Evolutionary conservation across 2,329 filamentous ascomycete species (phyloP), one percentile per base, ranked within the genome.

Genomic region (Ophiostoma pallidulum): DNA sequence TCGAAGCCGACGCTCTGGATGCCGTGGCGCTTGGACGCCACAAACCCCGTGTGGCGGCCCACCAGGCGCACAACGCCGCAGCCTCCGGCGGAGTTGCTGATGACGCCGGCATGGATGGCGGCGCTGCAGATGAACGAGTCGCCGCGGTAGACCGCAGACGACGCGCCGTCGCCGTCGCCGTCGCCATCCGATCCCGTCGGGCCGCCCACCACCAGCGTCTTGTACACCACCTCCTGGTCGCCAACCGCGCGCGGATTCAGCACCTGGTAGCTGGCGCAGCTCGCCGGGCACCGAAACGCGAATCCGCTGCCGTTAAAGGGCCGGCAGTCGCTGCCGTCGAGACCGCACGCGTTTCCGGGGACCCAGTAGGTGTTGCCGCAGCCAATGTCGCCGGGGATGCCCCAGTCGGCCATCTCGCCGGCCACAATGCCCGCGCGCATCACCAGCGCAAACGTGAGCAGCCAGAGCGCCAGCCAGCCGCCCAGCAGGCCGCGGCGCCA

Each of bases 101-200:
- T 75, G 51, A 85, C 73, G 8, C 84, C 84, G 2, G 83, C 77
- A 59, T 90, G 86, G 47, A 89, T 84, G 16, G 84, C 86, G 4
- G 85, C 76, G 51, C 78, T 78, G 59, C 86, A 91, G 49, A 91
- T 77, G 63, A 86, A 87, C 18, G 84, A 88, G 65, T 91, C 86
- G 16, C 85, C 88, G 16, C 92, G 84, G 62, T 97, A 97, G 19
- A 85, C 70, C 0, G 24, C 24, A 10, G 82, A 74, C 28, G 63
- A 53, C 9, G 29, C 36, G 16, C 65, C 60, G 26, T 59, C 62
- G 6, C 58, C 56, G 24, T 5, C 24, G 24, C 10, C 24, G 10
- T 5, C 24, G 24, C 24, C 24, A 10, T 28, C 24, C 24, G 24
- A 28, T 5, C 24, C 24, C 24, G 72, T 65, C 41, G 66, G 77